Evolutionary conservation across 495 filamentous ascomycete genomes (phyloP), one percentile per base, ranked within the genome.

Genomic region (Aspergillus asperescens): DNA sequence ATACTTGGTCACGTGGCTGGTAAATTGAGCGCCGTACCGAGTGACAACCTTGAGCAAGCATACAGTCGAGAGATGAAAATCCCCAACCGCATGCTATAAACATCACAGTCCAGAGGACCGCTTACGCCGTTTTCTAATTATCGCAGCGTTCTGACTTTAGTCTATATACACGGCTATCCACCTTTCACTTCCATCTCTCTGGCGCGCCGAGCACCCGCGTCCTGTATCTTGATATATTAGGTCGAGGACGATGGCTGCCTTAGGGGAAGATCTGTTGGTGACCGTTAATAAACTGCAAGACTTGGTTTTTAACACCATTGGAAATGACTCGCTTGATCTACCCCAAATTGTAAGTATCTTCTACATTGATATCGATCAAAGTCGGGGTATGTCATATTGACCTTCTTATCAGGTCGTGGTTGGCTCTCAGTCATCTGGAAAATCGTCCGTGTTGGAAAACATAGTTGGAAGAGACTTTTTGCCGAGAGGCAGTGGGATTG

Each of bases 391-490:
- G 4, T 12, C 31, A 5, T 41, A 27, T 45, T 56, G 43, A 58
- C 54, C 62, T 49, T 54, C 58, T 35, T 37, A 31, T 3, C 61
- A 98, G 93, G 93, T 97, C 50, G 93, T 99, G 46, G 93, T 99
- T 54, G 93, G 93, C 50, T 99, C 93, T 48, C 93, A 99, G 73
- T 97, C 93, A 7, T 95, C 92, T 44, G 93, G 93, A 59, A 99
- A 99, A 72, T 97, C 93, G n/a, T 97, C 93, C 13, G 93, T 99
- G 16, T 81, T 99, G 50, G 93, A 99, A 71, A 99, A 99, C 64
- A 96, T 99, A 59, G 93, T 99, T 58, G 93, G 94, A 43, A 81
- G 93, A 66, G 93, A 99, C 68, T 99, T 99, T 63, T 77, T 99
- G 25, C 93, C 93, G 50, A 87, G 93, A 64, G 93, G 93, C 57